Base-by-base conservation (phyloP, 768 basidiomycete species). In the Pleurotus citrinopileatus region DNA sequence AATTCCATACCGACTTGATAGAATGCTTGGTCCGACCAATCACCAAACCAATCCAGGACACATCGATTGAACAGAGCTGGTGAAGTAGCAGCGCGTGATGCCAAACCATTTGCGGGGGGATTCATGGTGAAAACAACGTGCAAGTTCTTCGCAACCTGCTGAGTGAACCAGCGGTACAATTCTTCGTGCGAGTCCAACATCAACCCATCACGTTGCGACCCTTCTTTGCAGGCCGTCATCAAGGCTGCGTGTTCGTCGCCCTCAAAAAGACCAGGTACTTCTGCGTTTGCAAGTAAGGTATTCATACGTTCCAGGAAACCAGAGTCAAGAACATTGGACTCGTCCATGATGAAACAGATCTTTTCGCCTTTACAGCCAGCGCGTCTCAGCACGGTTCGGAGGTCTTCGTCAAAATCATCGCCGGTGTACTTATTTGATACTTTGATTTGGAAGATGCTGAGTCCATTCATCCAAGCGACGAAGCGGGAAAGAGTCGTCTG, bases 91-190 rank as follows among this genome's bases (percentile, higher is more conserved):
- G 94, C 97, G 44, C 94, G 82, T 17, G 94, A 95, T 5, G 94
- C 96, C 15, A 99, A 80, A 23, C 96, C 97, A 54, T 96, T 94
- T 62, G 94, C 87, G 0, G 95, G 96, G 38, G 94, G 97, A 61
- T 98, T 98, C 96, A 98, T 98, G 15, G 96, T 98, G 74, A 98
- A 99, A 7, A 98, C 97, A 28, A 98, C 96, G 62, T 99, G 97
- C 1, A 99, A 76, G 68, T 99, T 98, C 69, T 93, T 91, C 6
- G 97, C 94, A 37, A 98, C 96, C 71, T 99, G 97, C 59, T 92
- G 88, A 3, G 97, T 98, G 71, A 98, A 99, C 97, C 97, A 99
- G 40, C 89, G 85, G 68, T 99, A 98, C 2, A 99, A 77, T 66
- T 99, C 97, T 62, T 99, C 97, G 53, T 90, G 94, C 28, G 95